Evolutionary conservation across 2,329 filamentous ascomycete species (phyloP).

Genomic region (Aulographum hederae): DNA sequence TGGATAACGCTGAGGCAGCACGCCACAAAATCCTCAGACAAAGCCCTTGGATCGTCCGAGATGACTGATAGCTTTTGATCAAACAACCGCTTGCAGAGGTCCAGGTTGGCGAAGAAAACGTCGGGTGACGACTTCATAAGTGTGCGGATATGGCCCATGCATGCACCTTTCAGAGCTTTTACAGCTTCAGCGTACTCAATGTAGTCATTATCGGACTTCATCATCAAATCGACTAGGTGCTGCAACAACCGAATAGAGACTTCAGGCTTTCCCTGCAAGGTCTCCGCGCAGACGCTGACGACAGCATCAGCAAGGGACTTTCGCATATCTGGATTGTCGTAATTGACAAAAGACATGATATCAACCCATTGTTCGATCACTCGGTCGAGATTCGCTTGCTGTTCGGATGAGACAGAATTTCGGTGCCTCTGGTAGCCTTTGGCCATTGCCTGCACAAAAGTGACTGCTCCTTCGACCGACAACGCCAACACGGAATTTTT

Average conservation of each 20-base stretch:
- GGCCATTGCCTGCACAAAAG: constrained; percentile 71
- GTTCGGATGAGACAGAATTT: too few relatives aligned
- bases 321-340: too few relatives aligned
- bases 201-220: too few relatives aligned
- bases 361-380: too few relatives aligned
- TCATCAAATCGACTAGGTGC: too few relatives aligned
- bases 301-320: too few relatives aligned
- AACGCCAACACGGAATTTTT: constrained; percentile 58
- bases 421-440: constrained; percentile 85
- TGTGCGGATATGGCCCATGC: constrained; percentile 73
- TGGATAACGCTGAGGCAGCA: constrained; percentile 92
- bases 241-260: constrained; percentile 24
- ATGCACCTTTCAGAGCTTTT: constrained; percentile 70
- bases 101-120: constrained; percentile 60
- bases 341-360: too few relatives aligned
- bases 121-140: constrained; percentile 83
- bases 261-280: too few relatives aligned
- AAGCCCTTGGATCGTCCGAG: neutral
- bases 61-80: constrained; percentile 41
- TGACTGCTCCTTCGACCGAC: constrained; percentile 73
- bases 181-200: constrained; percentile 80
- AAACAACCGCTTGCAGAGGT: constrained; percentile 68
- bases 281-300: too few relatives aligned
- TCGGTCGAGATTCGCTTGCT: too few relatives aligned
- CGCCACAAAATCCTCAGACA: constrained; percentile 38